Base-by-base conservation (phyloP, 1,284 basidiomycete species). In the Sanghuangporus weigelae region DNA sequence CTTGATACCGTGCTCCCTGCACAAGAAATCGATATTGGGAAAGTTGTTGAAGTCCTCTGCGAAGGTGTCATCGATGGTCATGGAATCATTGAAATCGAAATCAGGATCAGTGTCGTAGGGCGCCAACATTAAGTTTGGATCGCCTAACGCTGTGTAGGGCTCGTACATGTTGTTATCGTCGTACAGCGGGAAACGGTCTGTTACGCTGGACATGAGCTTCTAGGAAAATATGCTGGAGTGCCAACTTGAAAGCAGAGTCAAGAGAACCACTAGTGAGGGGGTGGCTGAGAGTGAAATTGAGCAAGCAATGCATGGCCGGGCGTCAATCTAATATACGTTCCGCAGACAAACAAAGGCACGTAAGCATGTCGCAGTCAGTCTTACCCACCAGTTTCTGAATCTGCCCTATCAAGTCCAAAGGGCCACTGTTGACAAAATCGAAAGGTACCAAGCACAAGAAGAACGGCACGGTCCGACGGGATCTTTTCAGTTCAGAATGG, bases 261-360 rank as follows among this genome's bases (percentile, higher is more conserved):
- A 35, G 38, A 54, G 12, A 35, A 36, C 23, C 11, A 53, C 7
- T n/a, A 5, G 21, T 11, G 53, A 31, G n/a, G 53, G 53, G 19
- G 10, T 31, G 11, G 31, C 26, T 36, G 12, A 38, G 31, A 19
- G 53, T 11, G 16, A n/a, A 36, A 16, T 54, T 38, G 7, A 36
- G 16, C 26, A 31, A 54, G 31, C 36, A 54, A 53, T 16, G 53
- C 53, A 54, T 38, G 35, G 23, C 11, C 31, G 59, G 7, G 19
- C 35, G 53, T 38, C 26, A 3, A 55, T 19, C 21, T 54, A 26
- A 42, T 61, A 61, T 55, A 46, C 12, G 19, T n/a, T 31, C 42
- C 54, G 42, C 44, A 61, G 26, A 44, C 38, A 53, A 44, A 61
- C 60, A 61, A 56, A n/a, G 38, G 38, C 59, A 49, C 31, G 23